These are phyloP conservation scores for Aspergillus sp. DNA, from an alignment of 2,329 filamentous ascomycete genomes.

Conservation along the genomic window DNA sequence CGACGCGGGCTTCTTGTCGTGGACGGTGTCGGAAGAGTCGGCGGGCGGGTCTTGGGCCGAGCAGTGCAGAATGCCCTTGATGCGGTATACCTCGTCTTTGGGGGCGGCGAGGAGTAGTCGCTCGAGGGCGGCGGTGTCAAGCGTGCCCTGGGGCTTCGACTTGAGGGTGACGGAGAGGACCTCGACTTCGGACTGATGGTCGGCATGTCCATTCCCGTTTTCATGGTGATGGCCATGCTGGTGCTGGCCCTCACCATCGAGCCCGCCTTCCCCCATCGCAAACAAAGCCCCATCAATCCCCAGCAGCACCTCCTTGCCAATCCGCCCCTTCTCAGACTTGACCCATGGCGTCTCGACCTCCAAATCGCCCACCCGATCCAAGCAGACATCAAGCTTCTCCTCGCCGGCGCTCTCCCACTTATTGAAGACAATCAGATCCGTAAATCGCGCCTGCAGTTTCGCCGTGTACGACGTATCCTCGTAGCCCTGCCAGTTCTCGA, in stretches of 20 bases:
- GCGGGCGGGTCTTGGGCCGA: constrained; percentile 34
- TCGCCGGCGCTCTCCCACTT: constrained; percentile 79
- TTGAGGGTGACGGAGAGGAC: constrained; percentile 72
- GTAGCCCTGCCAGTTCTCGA: constrained; percentile 91
- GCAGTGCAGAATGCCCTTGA: constrained; percentile 61
- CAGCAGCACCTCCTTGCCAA: constrained; percentile 70
- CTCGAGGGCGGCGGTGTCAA: constrained; percentile 52
- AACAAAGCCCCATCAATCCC: constrained; percentile 74
- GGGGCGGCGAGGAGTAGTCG: constrained; percentile 62
- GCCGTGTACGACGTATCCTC: constrained; percentile 86
- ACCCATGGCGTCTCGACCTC: constrained; percentile 74
- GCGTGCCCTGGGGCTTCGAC: constrained; percentile 36
- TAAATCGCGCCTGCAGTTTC: constrained; percentile 77
- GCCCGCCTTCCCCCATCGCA: constrained; percentile 26
- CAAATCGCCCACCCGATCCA: constrained; percentile 71
- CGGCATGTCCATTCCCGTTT: constrained; percentile 34
- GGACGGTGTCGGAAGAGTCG: constrained; percentile 37
- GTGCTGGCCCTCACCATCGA: constrained; percentile 31
- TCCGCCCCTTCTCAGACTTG: constrained; percentile 72
- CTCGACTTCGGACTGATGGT: constrained; percentile 80
- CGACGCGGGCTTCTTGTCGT: constrained; percentile 10
- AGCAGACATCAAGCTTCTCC: constrained; percentile 62
- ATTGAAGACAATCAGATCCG: constrained; percentile 83
- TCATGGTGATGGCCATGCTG: constrained; percentile 25
- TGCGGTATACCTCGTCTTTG: constrained; percentile 91